These are phyloP conservation scores for Cenococcum geophilum DNA, from an alignment of 495 filamentous ascomycete genomes.

Conservation along the genomic window DNA sequence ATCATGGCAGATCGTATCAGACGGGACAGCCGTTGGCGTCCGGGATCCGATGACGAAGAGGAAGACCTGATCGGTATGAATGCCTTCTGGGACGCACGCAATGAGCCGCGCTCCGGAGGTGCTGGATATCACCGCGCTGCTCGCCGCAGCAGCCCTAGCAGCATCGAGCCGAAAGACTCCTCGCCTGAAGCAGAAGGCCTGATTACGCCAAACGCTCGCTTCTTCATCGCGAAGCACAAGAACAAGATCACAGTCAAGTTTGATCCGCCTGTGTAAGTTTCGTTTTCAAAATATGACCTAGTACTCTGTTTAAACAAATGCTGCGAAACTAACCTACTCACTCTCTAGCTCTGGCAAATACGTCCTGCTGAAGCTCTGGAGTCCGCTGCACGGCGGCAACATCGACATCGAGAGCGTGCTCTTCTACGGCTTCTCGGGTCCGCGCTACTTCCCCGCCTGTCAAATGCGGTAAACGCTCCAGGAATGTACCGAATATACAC, in stretches of 20 bases:
- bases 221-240: slow-evolving; percentile 73
- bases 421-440: slow-evolving; percentile 74
- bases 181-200: slow-evolving; percentile 10
- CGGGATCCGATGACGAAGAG: slow-evolving; percentile 32
- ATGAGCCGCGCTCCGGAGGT: slow-evolving; percentile 39
- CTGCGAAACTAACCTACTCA: no score
- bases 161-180: slow-evolving; percentile 33
- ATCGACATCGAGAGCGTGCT: slow-evolving; percentile 84
- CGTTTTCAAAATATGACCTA: no score
- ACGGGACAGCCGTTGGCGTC: slow-evolving; percentile 31
- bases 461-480: slow-evolving; percentile 1
- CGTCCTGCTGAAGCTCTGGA: slow-evolving; percentile 83
- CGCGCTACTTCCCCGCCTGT: slow-evolving; percentile 63
- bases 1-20: slow-evolving; percentile 34
- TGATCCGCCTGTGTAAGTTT: slow-evolving; percentile 74
- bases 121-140: slow-evolving; percentile 12
- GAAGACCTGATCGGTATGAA: slow-evolving; percentile 8
- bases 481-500: background rate
- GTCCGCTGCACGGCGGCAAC: slow-evolving; percentile 58
- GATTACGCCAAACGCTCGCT: slow-evolving; percentile 64
- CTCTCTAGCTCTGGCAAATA: slow-evolving; percentile 57
- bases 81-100: slow-evolving; percentile 37
- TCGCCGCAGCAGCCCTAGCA: slow-evolving; percentile 20
- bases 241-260: slow-evolving; percentile 83
- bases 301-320: no score